phyloP scores from a whole-genome alignment of 306 rosid species.

The Arachis hypogaea region DNA sequence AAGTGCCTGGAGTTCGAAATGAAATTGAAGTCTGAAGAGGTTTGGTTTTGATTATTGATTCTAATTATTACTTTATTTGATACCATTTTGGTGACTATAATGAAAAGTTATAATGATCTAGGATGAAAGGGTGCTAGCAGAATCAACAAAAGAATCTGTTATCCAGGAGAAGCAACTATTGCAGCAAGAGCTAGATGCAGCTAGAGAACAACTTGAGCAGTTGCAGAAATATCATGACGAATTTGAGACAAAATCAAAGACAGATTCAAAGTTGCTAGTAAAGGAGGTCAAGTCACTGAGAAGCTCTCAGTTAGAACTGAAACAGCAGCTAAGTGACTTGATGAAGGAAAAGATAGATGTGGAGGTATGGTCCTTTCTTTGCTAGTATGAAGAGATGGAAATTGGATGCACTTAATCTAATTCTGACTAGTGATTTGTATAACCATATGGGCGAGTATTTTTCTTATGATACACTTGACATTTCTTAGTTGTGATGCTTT shows the following conservation, averaged over 20 bases:
- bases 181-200: slow-evolving; percentile 70
- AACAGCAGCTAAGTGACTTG: slow-evolving; percentile 72
- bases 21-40: slow-evolving; percentile 74
- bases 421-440: slow-evolving; percentile 2
- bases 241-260: slow-evolving; percentile 80
- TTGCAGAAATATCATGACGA: slow-evolving; percentile 74
- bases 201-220: slow-evolving; percentile 65
- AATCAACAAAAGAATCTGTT: slow-evolving; percentile 62
- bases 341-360: slow-evolving; percentile 77
- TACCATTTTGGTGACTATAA: slow-evolving; percentile 36
- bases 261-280: slow-evolving; percentile 75
- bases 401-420: background rate
- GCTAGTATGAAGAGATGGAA: slow-evolving; percentile 27
- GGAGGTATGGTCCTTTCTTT: slow-evolving; percentile 65
- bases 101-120: slow-evolving; percentile 46
- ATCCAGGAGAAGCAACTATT: slow-evolving; percentile 72
- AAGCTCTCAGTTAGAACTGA: slow-evolving; percentile 75
- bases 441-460: background rate
- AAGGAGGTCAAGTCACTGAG: slow-evolving; percentile 91
- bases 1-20: slow-evolving; percentile 73
- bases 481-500: slow-evolving; percentile 2
- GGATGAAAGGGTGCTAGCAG: slow-evolving; percentile 73
- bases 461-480: slow-evolving; percentile 1
- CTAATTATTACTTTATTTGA: slow-evolving; percentile 30
- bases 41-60: slow-evolving; percentile 40